Base-by-base conservation (phyloP, 176 grass and related monocot genomes). In the Phoenix roebelenii region DNA sequence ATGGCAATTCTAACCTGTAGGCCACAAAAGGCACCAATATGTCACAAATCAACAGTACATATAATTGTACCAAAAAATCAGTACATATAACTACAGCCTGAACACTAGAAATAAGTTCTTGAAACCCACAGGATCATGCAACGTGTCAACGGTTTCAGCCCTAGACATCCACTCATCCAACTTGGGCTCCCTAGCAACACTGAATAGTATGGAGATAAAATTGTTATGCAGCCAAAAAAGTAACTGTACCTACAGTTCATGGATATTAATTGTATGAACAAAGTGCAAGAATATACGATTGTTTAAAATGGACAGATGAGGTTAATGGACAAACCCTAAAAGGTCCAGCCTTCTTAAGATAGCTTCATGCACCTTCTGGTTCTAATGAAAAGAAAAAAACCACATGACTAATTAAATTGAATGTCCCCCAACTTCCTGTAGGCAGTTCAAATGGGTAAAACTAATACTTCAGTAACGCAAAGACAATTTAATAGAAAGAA, bases 351-450 rank as follows among this genome's bases (percentile, higher is more conserved):
- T 57, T 49, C 55, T 73, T 25, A 83, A 61, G 65, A 83, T 57
- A 65, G 74, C 73, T 67, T 68, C 68, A 73, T 83, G 80, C 56
- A 59, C 68, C 25, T 67, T 77, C 67, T 83, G 80, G 22, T 83
- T 73, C 80, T 83, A 55, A 60, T 48, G 28, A 59, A 17, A 56
- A 67, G 5, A 28, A 76, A 3, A 64, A 58, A 35, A 73, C 44
- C 51, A 66, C 50, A n/a, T 39, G 52, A 51, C 22, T 51, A 25
- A 10, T 52, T 18, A 20, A 16, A 22, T 52, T 54, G 32, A 55
- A 35, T 54, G 49, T 18, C 3, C 3, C 2, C 1, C 9, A 60
- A 64, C 35, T 24, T 25, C 15, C 18, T 19, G 5, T 5, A 77
- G 64, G 49, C 62, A 18, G 57, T 49, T 20, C 55, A 51, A 39